Percentiles rank a stretch among this genome's conserved stretches.
Conservation (phyloP, 2,329 filamentous ascomycete species). For the Colletotrichum aenigma region DNA sequence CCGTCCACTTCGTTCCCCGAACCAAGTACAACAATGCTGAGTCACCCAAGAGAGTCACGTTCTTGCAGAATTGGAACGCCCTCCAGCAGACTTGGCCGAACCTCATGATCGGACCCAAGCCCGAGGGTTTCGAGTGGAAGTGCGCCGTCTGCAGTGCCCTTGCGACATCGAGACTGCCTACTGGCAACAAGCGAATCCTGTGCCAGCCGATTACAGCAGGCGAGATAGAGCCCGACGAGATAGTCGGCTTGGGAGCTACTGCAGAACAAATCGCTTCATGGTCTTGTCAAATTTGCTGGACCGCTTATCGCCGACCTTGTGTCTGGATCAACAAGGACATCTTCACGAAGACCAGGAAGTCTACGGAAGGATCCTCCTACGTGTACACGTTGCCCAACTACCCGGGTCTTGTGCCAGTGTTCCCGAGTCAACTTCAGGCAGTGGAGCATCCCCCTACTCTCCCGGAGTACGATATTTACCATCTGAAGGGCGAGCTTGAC, state of each 20-base stretch:
- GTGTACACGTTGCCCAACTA: background rate
- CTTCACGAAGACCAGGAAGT: background rate
- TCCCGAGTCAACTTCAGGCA: background rate
- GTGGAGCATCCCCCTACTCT: background rate
- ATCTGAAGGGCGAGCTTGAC: background rate
- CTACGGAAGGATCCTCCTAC: background rate
- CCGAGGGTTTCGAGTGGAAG: background rate
- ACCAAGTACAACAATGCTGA: background rate
- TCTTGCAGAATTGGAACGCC: background rate
- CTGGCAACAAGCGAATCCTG: background rate
- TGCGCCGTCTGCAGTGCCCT: background rate
- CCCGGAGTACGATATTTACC: background rate
- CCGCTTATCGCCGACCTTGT: background rate
- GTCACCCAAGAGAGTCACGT: background rate
- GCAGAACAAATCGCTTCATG: background rate
- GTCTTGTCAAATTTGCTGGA: background rate
- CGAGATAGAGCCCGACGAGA: background rate
- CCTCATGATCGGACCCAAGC: background rate
- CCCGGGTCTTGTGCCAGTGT: background rate
- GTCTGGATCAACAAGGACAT: background rate
- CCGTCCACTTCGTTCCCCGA: background rate
- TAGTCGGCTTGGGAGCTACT: background rate
- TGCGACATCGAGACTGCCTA: background rate
- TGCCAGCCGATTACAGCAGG: background rate
- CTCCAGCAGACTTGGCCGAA: background rate